phyloP scores from a whole-genome alignment of 2,329 filamentous ascomycete genomes.

The Tolypocladium guangdongense region DNA sequence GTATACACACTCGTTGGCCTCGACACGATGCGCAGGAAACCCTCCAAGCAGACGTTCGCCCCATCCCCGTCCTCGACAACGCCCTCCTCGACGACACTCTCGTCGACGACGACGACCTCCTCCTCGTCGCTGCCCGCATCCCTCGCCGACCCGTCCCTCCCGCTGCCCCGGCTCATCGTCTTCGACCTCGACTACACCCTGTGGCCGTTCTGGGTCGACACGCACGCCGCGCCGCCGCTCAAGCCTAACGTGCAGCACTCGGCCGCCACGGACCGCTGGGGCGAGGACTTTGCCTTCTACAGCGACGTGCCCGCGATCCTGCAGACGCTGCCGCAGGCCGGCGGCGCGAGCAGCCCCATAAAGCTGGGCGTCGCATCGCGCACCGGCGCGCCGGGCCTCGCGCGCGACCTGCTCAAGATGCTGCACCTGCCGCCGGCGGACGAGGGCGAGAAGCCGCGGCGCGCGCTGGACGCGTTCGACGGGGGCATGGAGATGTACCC shows the following conservation, averaged over 20 bases:
- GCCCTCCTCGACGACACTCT: not conserved
- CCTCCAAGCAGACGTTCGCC: conserved; percentile 13
- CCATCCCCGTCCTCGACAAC: conserved; percentile 5
- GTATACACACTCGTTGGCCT: not conserved
- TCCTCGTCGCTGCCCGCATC: conserved; percentile 23
- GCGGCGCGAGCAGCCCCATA: conserved; percentile 15
- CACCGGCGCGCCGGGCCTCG: conserved; percentile 69
- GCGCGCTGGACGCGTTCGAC: conserved; percentile 49
- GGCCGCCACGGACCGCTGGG: conserved; percentile 40
- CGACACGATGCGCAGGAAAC: conserved; percentile 19
- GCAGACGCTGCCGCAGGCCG: conserved; percentile 36
- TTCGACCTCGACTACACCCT: conserved; percentile 97
- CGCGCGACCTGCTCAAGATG: conserved; percentile 66
- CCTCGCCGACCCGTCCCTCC: conserved; percentile 42
- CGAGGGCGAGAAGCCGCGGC: conserved; percentile 23
- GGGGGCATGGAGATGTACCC: conserved; percentile 59
- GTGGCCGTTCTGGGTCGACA: conserved; percentile 99
- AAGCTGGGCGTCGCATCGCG: conserved; percentile 67
- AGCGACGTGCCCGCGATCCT: conserved; percentile 57
- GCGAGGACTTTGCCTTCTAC: conserved; percentile 63
- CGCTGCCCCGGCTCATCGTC: conserved; percentile 72
- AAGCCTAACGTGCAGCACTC: conserved; percentile 33
- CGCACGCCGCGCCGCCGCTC: conserved; percentile 70
- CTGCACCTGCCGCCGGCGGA: conserved; percentile 43
- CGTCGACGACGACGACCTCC: not conserved